These are phyloP conservation scores for Byssochlamys sp. DNA, from an alignment of 2,329 filamentous ascomycete species.

Conservation along the genomic window DNA sequence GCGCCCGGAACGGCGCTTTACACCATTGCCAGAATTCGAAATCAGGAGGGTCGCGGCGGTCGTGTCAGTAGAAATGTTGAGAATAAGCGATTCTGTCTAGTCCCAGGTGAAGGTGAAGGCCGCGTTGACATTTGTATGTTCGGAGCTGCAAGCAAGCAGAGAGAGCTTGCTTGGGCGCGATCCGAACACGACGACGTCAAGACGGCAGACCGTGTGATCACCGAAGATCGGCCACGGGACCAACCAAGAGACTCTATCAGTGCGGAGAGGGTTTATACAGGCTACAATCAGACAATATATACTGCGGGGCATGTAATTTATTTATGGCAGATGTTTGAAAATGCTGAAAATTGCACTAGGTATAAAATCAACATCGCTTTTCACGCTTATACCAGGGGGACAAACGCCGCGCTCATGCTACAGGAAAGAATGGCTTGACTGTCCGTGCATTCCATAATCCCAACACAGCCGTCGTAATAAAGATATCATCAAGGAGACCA, in stretches of 20 bases:
- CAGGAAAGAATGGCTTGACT: neutral
- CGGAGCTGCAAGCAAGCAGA: neutral
- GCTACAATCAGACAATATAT: neutral
- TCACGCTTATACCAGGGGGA: neutral
- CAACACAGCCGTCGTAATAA: neutral
- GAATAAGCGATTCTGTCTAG: neutral
- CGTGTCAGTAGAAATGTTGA: neutral
- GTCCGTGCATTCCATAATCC: neutral
- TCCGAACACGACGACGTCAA: neutral
- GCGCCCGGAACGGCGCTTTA: conserved; percentile 18
- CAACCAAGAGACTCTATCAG: neutral
- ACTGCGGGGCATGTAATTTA: neutral
- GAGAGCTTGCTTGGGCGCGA: neutral
- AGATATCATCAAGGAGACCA: neutral
- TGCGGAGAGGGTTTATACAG: neutral
- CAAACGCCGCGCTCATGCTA: neutral
- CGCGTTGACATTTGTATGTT: neutral
- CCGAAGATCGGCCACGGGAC: neutral
- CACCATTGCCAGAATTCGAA: conserved; percentile 21
- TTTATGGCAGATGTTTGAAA: neutral
- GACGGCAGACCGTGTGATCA: neutral
- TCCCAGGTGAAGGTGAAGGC: neutral
- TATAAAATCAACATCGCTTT: neutral
- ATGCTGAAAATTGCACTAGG: neutral
- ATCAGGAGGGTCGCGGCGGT: neutral